A percentile compares a stretch with the other conserved stretches of the same genome.
Evolutionary conservation across 2,329 filamentous ascomycete species (phyloP).

Genomic region (Diplocarpon mali): DNA sequence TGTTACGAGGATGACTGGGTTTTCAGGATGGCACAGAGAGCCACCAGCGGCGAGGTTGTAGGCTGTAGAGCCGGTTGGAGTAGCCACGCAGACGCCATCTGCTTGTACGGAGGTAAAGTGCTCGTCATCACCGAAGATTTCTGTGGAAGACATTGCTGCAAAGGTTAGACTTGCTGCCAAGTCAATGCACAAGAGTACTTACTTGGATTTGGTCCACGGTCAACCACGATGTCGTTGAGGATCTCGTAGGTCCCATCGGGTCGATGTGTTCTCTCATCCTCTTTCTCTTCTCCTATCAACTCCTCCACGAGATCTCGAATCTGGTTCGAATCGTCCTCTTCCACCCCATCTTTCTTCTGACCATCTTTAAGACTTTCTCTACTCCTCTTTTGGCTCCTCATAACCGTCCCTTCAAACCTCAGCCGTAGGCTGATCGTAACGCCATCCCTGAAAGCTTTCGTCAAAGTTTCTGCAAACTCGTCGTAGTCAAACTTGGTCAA

Average conservation of each 20-base stretch:
- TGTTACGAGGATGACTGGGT: conserved; percentile 88
- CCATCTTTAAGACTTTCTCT: conserved; percentile 19
- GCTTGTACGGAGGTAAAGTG: conserved; percentile 91
- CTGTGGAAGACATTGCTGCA: conserved; percentile 77
- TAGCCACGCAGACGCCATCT: conserved; percentile 87
- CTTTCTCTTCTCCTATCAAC: conserved; percentile 73
- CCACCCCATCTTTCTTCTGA: conserved; percentile 23
- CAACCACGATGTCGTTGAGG: conserved; percentile 92
- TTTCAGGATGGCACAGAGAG: conserved; percentile 89
- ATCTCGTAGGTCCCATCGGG: conserved; percentile 83
- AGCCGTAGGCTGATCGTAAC: conserved; percentile 80
- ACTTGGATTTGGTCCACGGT: conserved; percentile 88
- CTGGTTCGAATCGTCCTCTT: conserved; percentile 32
- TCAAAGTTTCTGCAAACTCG: conserved; percentile 57
- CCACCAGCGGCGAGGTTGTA: conserved; percentile 96
- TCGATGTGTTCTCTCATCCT: conserved; percentile 73
- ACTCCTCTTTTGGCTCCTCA: conserved; percentile 57
- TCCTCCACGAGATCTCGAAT: conserved; percentile 74
- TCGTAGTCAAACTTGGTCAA: conserved; percentile 93
- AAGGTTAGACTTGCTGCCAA: background rate
- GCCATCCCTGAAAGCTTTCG: conserved; percentile 64
- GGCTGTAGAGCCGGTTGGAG: conserved; percentile 86
- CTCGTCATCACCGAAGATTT: conserved; percentile 84
- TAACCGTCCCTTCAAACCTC: conserved; percentile 86
- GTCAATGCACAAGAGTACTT: conserved; percentile 28